Base-by-base conservation (phyloP, 2,329 filamentous ascomycete genomes). In the Septoria linicola region DNA sequence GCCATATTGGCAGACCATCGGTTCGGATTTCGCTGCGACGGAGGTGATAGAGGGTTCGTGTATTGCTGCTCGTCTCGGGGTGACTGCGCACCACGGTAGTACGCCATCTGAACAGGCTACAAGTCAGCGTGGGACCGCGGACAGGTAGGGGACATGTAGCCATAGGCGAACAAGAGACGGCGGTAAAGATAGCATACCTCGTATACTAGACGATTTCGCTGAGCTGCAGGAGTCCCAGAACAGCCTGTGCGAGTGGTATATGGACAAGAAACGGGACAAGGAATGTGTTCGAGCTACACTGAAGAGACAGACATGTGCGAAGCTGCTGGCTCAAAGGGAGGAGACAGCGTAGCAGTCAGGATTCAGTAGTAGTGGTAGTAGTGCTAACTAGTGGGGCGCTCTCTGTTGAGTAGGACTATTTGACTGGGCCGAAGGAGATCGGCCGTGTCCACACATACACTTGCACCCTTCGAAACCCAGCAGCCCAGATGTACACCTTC, bases 1-100 rank as follows among this genome's bases (percentile, higher is more conserved):
- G 54, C 56, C 59, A 66, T 65, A 41, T 62, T 59, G 17, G 59
- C 63, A 42, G 62, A 64, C 51, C 65, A 60, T 43, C 66, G 49
- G 51, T 68, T 68, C 42, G 63, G 63, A 49, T 66, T 68, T 16
- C 67, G 52, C 54, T 59, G 59, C 35, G 39, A 41, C 21, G 64
- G 62, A 83, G 81, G 66, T 21, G 72, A 68, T 31, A 69, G 57
- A 8, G 88, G 84, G 50, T 66, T 66, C 39, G 53, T 45, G 53
- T 58, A 63, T 65, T 85, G 82, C 64, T 82, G 75, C 66, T 95
- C 89, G 73, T 85, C 87, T 63, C 84, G 82, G 49, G 88, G 82
- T 62, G 88, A 88, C 72, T 87, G 84, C 72, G 90, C 85, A 67
- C 81, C 80, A 63, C 85, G 84, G 73, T 87, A 80, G 30, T 81